A percentile compares a stretch with the other conserved stretches of the same genome.
These are phyloP conservation scores for Beauveria scarabaeidicola DNA, from an alignment of 2,329 filamentous ascomycete species.

Conservation along the genomic window DNA sequence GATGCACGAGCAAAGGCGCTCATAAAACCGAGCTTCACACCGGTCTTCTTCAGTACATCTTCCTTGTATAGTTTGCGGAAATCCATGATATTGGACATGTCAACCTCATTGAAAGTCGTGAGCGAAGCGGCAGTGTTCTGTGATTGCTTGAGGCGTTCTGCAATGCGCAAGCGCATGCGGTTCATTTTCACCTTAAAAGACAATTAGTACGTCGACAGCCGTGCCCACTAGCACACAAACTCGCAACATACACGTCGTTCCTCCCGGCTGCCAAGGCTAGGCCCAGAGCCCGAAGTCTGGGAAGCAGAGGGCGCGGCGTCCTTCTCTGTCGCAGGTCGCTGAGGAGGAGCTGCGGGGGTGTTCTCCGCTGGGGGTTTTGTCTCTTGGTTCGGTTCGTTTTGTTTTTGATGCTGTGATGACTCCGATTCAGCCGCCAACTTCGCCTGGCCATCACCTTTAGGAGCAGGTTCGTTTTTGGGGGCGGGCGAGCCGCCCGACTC, in stretches of 20 bases:
- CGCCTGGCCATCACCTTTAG: constrained; percentile 23
- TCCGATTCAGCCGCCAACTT: constrained; percentile 14
- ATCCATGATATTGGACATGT: constrained; percentile 97
- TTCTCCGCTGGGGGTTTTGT: constrained; percentile 22
- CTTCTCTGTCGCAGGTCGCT: constrained; percentile 15
- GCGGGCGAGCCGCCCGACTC: constrained; percentile 60
- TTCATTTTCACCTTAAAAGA: constrained; percentile 91
- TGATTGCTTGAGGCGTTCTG: constrained; percentile 96
- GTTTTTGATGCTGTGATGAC: constrained; percentile 15
- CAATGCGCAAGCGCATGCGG: constrained; percentile 94
- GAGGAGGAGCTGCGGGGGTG: neutral
- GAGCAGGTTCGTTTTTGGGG: constrained; percentile 31
- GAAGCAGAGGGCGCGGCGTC: constrained; percentile 15
- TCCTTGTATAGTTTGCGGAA: constrained; percentile 98
- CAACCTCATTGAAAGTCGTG: constrained; percentile 98
- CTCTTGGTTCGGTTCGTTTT: constrained; percentile 21
- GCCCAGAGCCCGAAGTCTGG: constrained; percentile 13
- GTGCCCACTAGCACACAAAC: neutral
- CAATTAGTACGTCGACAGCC: neutral
- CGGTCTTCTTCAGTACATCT: constrained; percentile 88
- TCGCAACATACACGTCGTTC: constrained; percentile 67
- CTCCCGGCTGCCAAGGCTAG: constrained; percentile 62
- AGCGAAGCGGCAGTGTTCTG: constrained; percentile 96
- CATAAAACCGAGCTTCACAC: constrained; percentile 99
- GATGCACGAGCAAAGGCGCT: constrained; percentile 89